Evolutionary conservation across 2,329 filamentous ascomycete species (phyloP).

Genomic region (Didymella keratinophila): DNA sequence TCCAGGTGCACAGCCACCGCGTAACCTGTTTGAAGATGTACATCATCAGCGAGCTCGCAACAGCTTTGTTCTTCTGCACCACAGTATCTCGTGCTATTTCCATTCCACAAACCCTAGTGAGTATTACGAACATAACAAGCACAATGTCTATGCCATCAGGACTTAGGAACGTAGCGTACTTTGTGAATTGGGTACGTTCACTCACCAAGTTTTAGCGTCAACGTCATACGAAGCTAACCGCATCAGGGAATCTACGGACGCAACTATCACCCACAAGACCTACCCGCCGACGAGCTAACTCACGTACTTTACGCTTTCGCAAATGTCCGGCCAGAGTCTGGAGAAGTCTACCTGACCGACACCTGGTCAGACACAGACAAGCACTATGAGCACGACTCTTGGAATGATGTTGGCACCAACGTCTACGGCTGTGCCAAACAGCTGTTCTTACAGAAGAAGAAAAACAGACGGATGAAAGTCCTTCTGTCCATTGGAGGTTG

Average conservation of each 20-base stretch:
- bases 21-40: constrained; percentile 31
- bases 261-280: constrained; percentile 47
- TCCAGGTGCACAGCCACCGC: constrained; percentile 30
- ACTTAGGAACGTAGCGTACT: constrained; percentile 50
- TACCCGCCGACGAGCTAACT: constrained; percentile 44
- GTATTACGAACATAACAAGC: neutral
- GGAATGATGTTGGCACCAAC: constrained; percentile 51
- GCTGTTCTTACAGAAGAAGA: constrained; percentile 48
- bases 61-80: constrained; percentile 34
- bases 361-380: constrained; percentile 50
- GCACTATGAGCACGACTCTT: constrained; percentile 49
- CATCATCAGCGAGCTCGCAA: constrained; percentile 15
- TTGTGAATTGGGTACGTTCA: constrained; percentile 47
- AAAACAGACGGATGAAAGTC: constrained; percentile 48
- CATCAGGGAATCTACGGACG: constrained; percentile 50
- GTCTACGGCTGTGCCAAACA: constrained; percentile 51
- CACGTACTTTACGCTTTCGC: constrained; percentile 52
- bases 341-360: constrained; percentile 50
- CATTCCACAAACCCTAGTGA: constrained; percentile 27
- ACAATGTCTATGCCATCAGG: constrained; percentile 35
- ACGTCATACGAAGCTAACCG: constrained; percentile 19
- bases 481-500: constrained; percentile 51
- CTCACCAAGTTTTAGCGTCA: neutral
- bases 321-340: constrained; percentile 48
- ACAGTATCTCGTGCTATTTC: constrained; percentile 31